These are phyloP conservation scores for Colletotrichum sp. DNA, from an alignment of 2,329 filamentous ascomycete genomes.

Conservation along the genomic window DNA sequence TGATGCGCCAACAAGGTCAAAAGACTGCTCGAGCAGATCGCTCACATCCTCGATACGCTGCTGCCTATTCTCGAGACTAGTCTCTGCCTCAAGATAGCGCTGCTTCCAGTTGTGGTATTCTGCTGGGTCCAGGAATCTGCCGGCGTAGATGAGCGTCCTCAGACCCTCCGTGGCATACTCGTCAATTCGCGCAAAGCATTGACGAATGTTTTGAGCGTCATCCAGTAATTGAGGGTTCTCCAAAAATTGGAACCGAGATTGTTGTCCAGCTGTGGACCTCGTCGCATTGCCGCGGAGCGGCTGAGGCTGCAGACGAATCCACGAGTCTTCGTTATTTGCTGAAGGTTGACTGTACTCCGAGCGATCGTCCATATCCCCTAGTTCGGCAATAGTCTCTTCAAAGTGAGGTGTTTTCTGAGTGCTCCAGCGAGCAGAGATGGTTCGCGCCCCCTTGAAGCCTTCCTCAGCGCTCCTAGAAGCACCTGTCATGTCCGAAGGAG, in stretches of 20 bases:
- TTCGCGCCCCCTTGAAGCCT: constrained; percentile 59
- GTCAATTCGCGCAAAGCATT: constrained; percentile 86
- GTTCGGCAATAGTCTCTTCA: constrained; percentile 59
- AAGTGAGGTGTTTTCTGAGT: constrained; percentile 56
- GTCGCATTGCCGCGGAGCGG: constrained; percentile 34
- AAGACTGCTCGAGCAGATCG: constrained; percentile 76
- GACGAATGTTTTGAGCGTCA: constrained; percentile 71
- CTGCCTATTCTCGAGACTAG: constrained; percentile 77
- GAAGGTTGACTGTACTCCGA: constrained; percentile 34
- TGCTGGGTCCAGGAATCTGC: constrained; percentile 73
- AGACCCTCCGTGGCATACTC: constrained; percentile 87
- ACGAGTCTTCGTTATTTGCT: constrained; percentile 53
- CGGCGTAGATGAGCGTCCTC: constrained; percentile 80
- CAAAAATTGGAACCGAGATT: constrained; percentile 61
- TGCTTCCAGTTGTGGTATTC: constrained; percentile 80
- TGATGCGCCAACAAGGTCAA: constrained; percentile 82
- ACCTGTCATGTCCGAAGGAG: constrained; percentile 77
- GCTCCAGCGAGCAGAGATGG: constrained; percentile 57
- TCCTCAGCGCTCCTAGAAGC: constrained; percentile 66
- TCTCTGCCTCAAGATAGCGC: constrained; percentile 76
- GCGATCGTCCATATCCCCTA: constrained; percentile 50
- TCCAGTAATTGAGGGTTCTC: constrained; percentile 52
- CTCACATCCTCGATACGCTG: constrained; percentile 78
- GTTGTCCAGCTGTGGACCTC: constrained; percentile 36
- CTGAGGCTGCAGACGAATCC: constrained; percentile 32